Percentiles rank a stretch among this genome's conserved stretches.
Evolutionary conservation across 176 grass and related monocot genomes (phyloP).

Genomic region (Ensete ventricosum): DNA sequence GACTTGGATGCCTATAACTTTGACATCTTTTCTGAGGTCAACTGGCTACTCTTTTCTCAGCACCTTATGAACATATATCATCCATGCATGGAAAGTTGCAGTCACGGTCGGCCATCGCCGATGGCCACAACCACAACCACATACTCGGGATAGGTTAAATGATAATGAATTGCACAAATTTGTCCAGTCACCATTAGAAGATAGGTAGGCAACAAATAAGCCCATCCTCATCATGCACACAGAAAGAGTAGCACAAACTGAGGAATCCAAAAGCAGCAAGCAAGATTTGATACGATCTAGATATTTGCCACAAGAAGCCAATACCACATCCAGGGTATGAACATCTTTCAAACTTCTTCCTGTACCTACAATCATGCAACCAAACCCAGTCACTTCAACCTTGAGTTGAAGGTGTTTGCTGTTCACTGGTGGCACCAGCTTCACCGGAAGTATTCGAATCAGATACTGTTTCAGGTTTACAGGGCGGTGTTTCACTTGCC

Average conservation of each 20-base stretch:
- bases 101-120: too few species aligned
- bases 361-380: not conserved
- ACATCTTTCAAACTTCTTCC: not conserved
- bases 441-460: constrained; percentile 17
- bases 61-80: too few species aligned
- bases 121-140: too few species aligned
- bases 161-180: not conserved
- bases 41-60: too few species aligned
- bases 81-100: too few species aligned
- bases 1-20: too few species aligned
- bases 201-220: not conserved
- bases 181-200: not conserved
- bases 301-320: not conserved
- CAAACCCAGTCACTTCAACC: not conserved
- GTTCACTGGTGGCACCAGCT: constrained; percentile 13
- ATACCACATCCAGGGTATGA: not conserved
- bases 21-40: too few species aligned
- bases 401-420: constrained; percentile 3
- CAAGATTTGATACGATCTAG: not conserved
- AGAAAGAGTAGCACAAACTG: not conserved
- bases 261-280: not conserved
- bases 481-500: constrained; percentile 26
- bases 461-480: constrained; percentile 9
- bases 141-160: too few species aligned
- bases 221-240: not conserved